A percentile compares a stretch with the other conserved stretches of the same genome.
Evolutionary conservation across 2,329 filamentous ascomycete genomes (phyloP).

Genomic region (Diaporthe vaccinii): DNA sequence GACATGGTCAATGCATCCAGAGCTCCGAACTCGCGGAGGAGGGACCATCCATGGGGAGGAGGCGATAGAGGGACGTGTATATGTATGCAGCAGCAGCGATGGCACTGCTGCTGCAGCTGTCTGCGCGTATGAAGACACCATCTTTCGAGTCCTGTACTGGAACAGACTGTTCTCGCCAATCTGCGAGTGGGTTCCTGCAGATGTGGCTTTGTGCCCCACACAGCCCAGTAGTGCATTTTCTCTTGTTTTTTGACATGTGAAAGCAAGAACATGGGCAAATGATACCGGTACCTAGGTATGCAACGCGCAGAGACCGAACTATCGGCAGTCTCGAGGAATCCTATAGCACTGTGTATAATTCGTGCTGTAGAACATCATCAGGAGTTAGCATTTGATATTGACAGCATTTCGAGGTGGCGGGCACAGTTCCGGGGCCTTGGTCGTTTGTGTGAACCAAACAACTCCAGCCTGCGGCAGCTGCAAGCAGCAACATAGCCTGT

Average conservation of each 20-base stretch:
- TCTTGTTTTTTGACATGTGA: background rate
- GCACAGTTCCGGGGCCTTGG: background rate
- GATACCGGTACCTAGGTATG: background rate
- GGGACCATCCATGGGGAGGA: background rate
- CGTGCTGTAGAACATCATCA: background rate
- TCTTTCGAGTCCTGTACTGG: background rate
- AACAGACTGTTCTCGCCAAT: slow-evolving; percentile 13
- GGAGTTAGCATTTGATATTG: background rate
- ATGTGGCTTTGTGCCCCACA: slow-evolving; percentile 16
- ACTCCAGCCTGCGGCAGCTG: background rate
- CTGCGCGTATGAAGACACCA: slow-evolving; percentile 29
- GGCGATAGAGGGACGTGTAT: background rate
- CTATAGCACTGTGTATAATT: background rate
- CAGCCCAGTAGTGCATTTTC: slow-evolving; percentile 2
- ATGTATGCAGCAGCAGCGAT: slow-evolving; percentile 12
- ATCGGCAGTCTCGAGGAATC: background rate
- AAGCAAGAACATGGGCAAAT: background rate
- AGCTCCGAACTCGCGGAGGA: slow-evolving; percentile 4
- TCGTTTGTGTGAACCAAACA: background rate
- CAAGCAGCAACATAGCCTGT: background rate
- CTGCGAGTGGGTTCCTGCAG: slow-evolving; percentile 30
- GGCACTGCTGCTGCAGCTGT: slow-evolving; percentile 11
- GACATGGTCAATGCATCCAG: slow-evolving; percentile 17
- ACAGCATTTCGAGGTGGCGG: no score
- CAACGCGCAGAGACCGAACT: background rate